These are phyloP conservation scores for Clonostachys rhizophaga DNA, from an alignment of 2,329 filamentous ascomycete genomes.

Conservation along the genomic window DNA sequence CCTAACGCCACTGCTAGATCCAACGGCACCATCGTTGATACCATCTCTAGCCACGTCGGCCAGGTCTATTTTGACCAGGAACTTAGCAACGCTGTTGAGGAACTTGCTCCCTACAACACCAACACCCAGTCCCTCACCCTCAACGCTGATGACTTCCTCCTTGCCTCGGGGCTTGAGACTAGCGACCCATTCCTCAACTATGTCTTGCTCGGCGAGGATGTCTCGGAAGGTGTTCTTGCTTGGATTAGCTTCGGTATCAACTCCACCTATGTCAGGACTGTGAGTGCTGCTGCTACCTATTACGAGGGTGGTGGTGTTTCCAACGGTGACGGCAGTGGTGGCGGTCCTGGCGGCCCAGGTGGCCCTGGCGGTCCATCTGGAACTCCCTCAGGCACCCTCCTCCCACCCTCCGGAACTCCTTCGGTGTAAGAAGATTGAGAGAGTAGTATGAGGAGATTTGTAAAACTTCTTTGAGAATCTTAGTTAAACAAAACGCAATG, in stretches of 20 bases:
- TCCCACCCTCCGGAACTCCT: slow-evolving; percentile 25
- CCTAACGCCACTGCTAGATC: slow-evolving; percentile 20
- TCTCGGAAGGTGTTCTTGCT: slow-evolving; percentile 45
- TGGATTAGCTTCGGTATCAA: slow-evolving; percentile 51
- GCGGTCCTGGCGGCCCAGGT: too few relatives aligned
- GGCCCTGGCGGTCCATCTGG: neutral
- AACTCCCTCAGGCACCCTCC: slow-evolving; percentile 10
- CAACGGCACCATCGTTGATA: slow-evolving; percentile 25
- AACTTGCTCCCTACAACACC: slow-evolving; percentile 66
- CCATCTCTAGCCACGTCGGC: slow-evolving; percentile 52
- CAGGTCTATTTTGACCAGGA: slow-evolving; percentile 60
- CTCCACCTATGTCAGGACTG: slow-evolving; percentile 6
- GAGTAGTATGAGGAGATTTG: too few relatives aligned
- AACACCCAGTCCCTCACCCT: slow-evolving; percentile 83
- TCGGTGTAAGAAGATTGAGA: too few relatives aligned
- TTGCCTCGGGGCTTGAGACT: slow-evolving; percentile 35
- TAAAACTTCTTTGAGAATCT: too few relatives aligned
- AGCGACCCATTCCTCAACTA: slow-evolving; percentile 57
- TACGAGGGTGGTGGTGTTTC: too few relatives aligned
- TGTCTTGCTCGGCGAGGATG: slow-evolving; percentile 46
- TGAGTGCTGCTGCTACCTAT: too few relatives aligned
- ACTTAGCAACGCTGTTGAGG: slow-evolving; percentile 30
- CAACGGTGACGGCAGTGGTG: too few relatives aligned
- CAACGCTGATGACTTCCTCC: slow-evolving; percentile 46
- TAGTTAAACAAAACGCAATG: too few relatives aligned